These are phyloP conservation scores for Zoysia japonica DNA, from an alignment of 176 grass and related monocot species.

Conservation along the genomic window DNA sequence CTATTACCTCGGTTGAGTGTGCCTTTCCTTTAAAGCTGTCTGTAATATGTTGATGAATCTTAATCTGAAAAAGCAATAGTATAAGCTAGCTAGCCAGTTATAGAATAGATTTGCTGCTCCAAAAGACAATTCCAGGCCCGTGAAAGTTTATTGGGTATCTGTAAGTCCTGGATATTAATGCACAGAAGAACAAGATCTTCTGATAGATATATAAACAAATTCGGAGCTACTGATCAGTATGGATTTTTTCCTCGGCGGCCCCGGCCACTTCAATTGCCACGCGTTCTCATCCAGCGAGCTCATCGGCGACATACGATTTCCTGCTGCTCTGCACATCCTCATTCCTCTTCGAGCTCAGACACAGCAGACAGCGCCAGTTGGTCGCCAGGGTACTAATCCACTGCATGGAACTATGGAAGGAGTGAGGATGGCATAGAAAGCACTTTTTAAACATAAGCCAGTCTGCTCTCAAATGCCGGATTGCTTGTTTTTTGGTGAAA, in stretches of 20 bases:
- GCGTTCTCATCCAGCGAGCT: not conserved
- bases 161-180: not conserved
- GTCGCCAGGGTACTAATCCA: no score
- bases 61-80: not conserved
- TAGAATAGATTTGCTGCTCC: not conserved
- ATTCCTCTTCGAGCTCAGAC: no score
- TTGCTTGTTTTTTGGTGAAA: not conserved
- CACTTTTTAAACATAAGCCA: not conserved
- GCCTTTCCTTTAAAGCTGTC: conserved; percentile 10
- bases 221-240: not conserved
- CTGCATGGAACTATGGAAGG: no score
- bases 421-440: no score
- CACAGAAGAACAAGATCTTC: not conserved
- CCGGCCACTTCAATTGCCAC: not conserved
- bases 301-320: not conserved
- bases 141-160: not conserved
- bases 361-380: no score
- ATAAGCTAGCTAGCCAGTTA: not conserved
- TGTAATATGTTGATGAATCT: not conserved
- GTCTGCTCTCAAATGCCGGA: not conserved
- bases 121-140: no score
- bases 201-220: not conserved
- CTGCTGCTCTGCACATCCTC: not conserved
- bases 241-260: not conserved
- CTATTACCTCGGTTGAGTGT: conserved; percentile 27